A percentile compares a stretch with the other conserved stretches of the same genome.
Evolutionary conservation across 768 basidiomycete genomes (phyloP).

Genomic region (Lentinus brumalis): DNA sequence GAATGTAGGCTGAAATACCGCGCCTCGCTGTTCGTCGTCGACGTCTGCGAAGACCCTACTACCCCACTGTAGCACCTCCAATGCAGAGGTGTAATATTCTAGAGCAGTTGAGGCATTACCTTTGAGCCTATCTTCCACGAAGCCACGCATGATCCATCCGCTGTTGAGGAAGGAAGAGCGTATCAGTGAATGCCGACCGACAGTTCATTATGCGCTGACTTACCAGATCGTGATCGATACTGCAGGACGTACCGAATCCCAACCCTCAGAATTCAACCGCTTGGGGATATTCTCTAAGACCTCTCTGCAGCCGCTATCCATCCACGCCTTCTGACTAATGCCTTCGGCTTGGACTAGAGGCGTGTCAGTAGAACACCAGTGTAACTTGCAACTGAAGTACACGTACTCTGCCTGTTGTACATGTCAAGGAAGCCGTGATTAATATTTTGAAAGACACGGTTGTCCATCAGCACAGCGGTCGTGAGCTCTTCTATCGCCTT

Average conservation of each 20-base stretch:
- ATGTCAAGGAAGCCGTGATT: conserved; percentile 17
- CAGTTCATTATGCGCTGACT: not conserved
- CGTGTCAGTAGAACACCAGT: too few species aligned
- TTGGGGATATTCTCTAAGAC: conserved; percentile 25
- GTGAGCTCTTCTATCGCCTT: conserved; percentile 24
- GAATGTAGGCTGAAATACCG: conserved; percentile 43
- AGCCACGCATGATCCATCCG: conserved; percentile 42
- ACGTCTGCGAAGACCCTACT: conserved; percentile 39
- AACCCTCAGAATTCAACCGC: conserved; percentile 24
- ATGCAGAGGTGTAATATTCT: conserved; percentile 36
- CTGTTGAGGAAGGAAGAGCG: conserved; percentile 23
- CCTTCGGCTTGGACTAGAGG: not conserved
- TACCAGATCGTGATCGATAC: conserved; percentile 42
- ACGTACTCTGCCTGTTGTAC: conserved; percentile 27
- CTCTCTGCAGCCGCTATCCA: conserved; percentile 1
- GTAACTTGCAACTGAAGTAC: too few species aligned
- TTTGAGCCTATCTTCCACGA: conserved; percentile 26
- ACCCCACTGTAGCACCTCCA: conserved; percentile 50
- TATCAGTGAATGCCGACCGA: not conserved
- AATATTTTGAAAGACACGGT: conserved; percentile 28
- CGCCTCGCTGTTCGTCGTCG: conserved; percentile 36
- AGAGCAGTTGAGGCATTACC: conserved; percentile 23
- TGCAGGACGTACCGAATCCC: conserved; percentile 34
- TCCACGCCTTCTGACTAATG: not conserved
- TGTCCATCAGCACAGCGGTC: conserved; percentile 30